A percentile compares a stretch with the other conserved stretches of the same genome.
Conservation (phyloP, 192 early-diverging fungal species). For the Backusella tuberculispora region DNA sequence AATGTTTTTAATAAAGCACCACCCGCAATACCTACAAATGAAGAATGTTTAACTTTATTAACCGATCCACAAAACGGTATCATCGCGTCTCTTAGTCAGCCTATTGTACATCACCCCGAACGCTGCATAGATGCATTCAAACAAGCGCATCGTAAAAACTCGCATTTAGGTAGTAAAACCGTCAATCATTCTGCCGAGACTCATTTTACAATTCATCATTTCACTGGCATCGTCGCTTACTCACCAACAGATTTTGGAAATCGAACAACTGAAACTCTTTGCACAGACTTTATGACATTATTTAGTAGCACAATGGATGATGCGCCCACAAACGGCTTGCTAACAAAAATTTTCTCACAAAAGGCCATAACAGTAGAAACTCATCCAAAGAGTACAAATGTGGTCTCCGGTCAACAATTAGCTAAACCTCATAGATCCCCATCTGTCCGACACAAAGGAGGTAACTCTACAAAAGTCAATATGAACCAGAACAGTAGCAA, state of each 20-base stretch:
- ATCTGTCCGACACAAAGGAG: conserved; percentile 47
- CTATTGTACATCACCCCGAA: conserved; percentile 45
- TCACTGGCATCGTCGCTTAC: conserved; percentile 68
- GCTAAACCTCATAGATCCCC: conserved; percentile 71
- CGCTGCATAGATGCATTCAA: conserved; percentile 65
- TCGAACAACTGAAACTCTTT: conserved; percentile 77
- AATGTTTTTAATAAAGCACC: conserved; percentile 56
- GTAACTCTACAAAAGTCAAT: conserved; percentile 53
- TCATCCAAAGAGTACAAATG: conserved; percentile 59
- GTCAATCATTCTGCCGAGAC: conserved; percentile 33
- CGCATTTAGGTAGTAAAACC: conserved; percentile 39
- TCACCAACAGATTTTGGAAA: conserved; percentile 66
- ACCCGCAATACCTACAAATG: conserved; percentile 60
- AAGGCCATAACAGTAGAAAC: conserved; percentile 71
- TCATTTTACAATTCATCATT: conserved; percentile 84
- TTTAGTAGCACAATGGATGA: conserved; percentile 65
- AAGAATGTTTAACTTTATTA: conserved; percentile 70
- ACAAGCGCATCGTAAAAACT: conserved; percentile 40
- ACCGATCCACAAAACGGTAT: conserved; percentile 68
- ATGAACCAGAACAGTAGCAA: conserved; percentile 33
- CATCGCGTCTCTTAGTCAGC: conserved; percentile 53
- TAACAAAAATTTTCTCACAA: conserved; percentile 76
- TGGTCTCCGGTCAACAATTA: conserved; percentile 78
- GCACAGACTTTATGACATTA: conserved; percentile 82
- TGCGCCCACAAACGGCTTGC: conserved; percentile 59